Percentiles rank a stretch among this genome's conserved stretches.
phyloP scores from a whole-genome alignment of 176 grass and related monocot genomes.

The Aegilops sharonensis region DNA sequence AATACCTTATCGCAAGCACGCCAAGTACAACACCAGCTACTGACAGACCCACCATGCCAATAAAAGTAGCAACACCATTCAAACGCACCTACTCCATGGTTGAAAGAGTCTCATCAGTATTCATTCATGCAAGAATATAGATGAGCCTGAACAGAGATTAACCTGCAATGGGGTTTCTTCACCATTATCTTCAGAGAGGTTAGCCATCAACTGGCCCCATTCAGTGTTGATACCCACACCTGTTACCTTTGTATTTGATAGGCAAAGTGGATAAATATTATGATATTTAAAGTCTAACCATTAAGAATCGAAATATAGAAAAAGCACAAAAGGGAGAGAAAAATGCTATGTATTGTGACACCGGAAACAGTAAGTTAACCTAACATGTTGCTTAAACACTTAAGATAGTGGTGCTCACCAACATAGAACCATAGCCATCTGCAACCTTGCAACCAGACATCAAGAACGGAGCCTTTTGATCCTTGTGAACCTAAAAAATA shows the following conservation, averaged over 20 bases:
- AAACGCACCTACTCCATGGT: conserved; percentile 71
- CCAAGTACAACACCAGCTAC: conserved; percentile 81
- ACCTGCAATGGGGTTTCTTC: conserved; percentile 99
- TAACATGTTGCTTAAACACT: conserved; percentile 25
- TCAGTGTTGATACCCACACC: conserved; percentile 91
- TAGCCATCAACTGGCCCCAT: conserved; percentile 98
- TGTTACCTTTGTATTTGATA: conserved; percentile 78
- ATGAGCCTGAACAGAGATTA: conserved; percentile 37
- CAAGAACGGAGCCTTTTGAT: conserved; percentile 86
- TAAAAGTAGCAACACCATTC: conserved; percentile 97
- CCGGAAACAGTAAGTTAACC: conserved; percentile 14
- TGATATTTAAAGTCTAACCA: conserved; percentile 22
- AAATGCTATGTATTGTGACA: neutral
- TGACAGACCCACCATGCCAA: conserved; percentile 83
- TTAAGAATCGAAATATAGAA: neutral
- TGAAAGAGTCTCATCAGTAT: conserved; percentile 15
- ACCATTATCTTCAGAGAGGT: conserved; percentile 93
- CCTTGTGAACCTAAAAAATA: conserved; percentile 74
- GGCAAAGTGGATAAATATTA: conserved; percentile 28
- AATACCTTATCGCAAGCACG: conserved; percentile 84
- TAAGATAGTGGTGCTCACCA: conserved; percentile 53
- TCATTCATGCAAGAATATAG: conserved; percentile 21
- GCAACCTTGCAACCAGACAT: conserved; percentile 99
- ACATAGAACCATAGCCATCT: conserved; percentile 94
- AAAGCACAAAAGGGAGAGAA: conserved; percentile 16